Evolutionary conservation across 805 yeast species (phyloP), one percentile per base, ranked within the genome.

Genomic region (Kazachstania martiniae): DNA sequence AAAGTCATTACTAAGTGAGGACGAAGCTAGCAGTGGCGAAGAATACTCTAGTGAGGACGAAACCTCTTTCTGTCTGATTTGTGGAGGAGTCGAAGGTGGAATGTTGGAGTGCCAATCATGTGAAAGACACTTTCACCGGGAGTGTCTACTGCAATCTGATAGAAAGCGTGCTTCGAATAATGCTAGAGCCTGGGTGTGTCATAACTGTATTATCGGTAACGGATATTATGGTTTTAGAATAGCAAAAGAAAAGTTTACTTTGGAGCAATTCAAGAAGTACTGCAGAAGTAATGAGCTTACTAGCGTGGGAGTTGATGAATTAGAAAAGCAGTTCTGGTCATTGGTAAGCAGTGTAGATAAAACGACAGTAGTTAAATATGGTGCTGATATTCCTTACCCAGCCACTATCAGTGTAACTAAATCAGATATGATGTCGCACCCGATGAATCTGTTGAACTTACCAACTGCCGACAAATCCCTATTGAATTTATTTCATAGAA

Each of bases 151-250:
- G 12, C 8, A 3, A 14, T 12, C 17, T 13, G 16, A 24, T 9
- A n/a, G n/a, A n/a, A n/a, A n/a, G n/a, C n/a, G n/a, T n/a, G n/a
- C n/a, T n/a, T 18, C 29, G 5, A 16, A 14, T 12, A 15, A 23
- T 15, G 4, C 26, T 16, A 48, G 55, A 1, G 68, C 64, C 12
- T 87, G 95, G 94, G 77, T 68, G 48, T 87, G 97, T 53, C 79
- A 78, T 31, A 70, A 69, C 35, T 87, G 97, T 55, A 61, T 87
- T n/a, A 64, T 80, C 10, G 95, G 94, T 0, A 78, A 83, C 25
- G 89, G 91, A 1, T 86, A 76, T 41, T 87, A 84, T 48, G 94
- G 94, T 1, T 87, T 89, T 53, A 87, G 80, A 41, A 91, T 81
- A 41, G 62, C 65, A 1, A 69, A 75, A 1, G 51, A 62, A 13